Base-by-base conservation (phyloP, 805 yeast species). In the Metschnikowia matae region DNA sequence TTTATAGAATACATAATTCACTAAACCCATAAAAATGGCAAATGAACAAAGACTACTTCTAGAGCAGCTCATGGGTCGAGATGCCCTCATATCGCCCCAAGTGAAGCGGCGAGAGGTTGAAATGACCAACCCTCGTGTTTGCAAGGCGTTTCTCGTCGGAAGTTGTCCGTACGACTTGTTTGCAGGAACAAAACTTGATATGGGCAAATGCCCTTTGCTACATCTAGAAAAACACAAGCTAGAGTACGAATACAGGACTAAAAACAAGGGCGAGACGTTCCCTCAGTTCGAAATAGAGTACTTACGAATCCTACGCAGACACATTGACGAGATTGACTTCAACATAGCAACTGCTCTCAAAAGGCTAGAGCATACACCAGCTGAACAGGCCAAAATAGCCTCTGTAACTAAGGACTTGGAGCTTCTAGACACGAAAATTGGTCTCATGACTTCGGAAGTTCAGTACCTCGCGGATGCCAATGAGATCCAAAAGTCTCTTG, bases 91-190 rank as follows among this genome's bases (percentile, higher is more conserved):
- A 13, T 64, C 69, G 14, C 70, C 71, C 26, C 62, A 59, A 20
- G 54, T 56, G 20, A 57, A 65, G 54, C 68, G 67, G 53, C 69
- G 58, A 57, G 78, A 59, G 61, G 73, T 65, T 49, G 81, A 62
- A 57, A 73, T 66, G 69, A 71, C 68, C 42, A 70, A 54, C 65
- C 75, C 47, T 13, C 72, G 81, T 40, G 83, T 89, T 6, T 91
- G 98, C 67, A 87, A 86, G 63, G 74, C 87, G 17, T 91, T 84
- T 63, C 65, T 91, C n/a, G 88, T 89, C 14, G 96, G 94, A 0
- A 78, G 80, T 7, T 91, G 98, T 59, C 92, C 96, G 0, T 84
- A 87, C 64, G 97, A 90, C 55, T 65, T 90, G 43, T 87, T 91
- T 61, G 76, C 77, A 11, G 88, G 89, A 6, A 88, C 97, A 11